Conservation (phyloP, 2,329 filamentous ascomycete species). For the Shiraia sp. region DNA sequence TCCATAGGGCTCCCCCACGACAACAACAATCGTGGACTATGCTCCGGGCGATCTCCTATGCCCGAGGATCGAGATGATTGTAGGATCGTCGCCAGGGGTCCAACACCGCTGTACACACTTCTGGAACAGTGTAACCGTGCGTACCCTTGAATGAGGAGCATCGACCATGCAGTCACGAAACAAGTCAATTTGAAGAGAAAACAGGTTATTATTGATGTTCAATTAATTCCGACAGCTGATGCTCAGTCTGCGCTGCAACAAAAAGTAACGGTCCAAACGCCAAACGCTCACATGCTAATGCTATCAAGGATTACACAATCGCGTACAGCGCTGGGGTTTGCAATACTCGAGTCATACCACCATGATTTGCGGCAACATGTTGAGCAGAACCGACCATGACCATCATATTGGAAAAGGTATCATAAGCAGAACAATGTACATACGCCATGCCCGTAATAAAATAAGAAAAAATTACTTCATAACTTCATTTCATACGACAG, state of each 20-base stretch:
- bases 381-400: slow-evolving; percentile 18
- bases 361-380: slow-evolving; percentile 27
- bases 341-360: no score
- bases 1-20: not conserved
- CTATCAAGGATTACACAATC: slow-evolving; percentile 14
- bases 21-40: no score
- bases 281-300: slow-evolving; percentile 7
- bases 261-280: no score
- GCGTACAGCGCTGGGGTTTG: slow-evolving; percentile 23
- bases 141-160: slow-evolving; percentile 7
- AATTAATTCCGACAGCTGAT: no score
- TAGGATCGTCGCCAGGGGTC: slow-evolving; percentile 1
- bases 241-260: no score
- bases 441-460: no score
- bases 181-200: slow-evolving; percentile 4
- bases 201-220: no score
- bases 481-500: no score
- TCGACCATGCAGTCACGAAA: slow-evolving; percentile 7
- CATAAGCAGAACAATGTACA: slow-evolving; percentile 17
- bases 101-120: slow-evolving; percentile 9
- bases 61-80: not conserved
- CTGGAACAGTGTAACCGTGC: slow-evolving; percentile 9
- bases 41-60: no score
- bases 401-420: slow-evolving; percentile 23
- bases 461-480: no score